Percentiles rank a stretch among this genome's conserved stretches.
These are phyloP conservation scores for Bifiguratus adelaidae DNA, from an alignment of 192 early-diverging fungal genomes.

Conservation along the genomic window DNA sequence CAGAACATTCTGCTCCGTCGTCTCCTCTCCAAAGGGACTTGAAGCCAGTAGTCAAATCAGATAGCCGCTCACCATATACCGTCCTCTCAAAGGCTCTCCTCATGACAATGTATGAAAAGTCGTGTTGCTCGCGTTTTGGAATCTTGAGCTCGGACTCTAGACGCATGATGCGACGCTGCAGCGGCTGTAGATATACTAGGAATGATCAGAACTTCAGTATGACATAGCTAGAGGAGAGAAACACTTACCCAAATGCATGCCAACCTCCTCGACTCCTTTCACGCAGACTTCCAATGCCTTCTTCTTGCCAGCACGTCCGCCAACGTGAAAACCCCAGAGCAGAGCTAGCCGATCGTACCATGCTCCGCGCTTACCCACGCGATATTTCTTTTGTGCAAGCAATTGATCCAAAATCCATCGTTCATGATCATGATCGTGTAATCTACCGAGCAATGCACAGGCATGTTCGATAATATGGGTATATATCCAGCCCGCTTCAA, in stretches of 20 bases:
- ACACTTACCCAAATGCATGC: conserved; percentile 40
- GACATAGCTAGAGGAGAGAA: background rate
- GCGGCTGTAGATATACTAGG: conserved; percentile 22
- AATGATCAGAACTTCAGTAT: background rate
- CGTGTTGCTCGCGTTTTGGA: conserved; percentile 30
- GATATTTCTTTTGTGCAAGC: conserved; percentile 43
- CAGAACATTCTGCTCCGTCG: conserved; percentile 49
- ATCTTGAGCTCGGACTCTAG: conserved; percentile 30
- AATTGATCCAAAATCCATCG: conserved; percentile 39
- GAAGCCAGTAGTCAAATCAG: conserved; percentile 19
- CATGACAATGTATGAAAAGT: conserved; percentile 30
- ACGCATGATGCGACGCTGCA: conserved; percentile 30
- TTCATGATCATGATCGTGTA: conserved; percentile 44
- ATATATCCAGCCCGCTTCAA: conserved; percentile 38
- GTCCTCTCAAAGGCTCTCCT: conserved; percentile 20
- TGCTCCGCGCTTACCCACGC: conserved; percentile 37
- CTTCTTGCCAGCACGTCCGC: conserved; percentile 10
- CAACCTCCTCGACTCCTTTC: conserved; percentile 41
- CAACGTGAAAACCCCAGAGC: conserved; percentile 34
- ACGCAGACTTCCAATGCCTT: conserved; percentile 42
- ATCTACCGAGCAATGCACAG: conserved; percentile 30
- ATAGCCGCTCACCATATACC: conserved; percentile 21
- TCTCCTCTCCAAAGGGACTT: conserved; percentile 35
- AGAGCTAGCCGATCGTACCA: conserved; percentile 62
- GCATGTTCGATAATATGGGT: conserved; percentile 46